Conservation (phyloP, 1,284 basidiomycete species). For the Quambalaria eucalypti region DNA sequence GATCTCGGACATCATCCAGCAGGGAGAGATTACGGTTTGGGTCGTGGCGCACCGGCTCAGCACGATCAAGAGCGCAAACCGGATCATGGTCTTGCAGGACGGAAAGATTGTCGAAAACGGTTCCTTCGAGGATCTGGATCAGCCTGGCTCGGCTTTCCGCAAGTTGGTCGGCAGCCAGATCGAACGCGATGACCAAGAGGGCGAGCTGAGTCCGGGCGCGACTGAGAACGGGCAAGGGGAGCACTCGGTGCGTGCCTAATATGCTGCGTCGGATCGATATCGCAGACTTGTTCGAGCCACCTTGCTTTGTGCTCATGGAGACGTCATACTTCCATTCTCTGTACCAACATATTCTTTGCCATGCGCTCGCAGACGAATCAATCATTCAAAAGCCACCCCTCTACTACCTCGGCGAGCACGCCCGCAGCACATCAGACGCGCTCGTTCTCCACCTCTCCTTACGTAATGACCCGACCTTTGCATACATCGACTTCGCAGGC, state of each 20-base stretch:
- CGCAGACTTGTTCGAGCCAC: too few relatives aligned
- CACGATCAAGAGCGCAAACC: conserved; percentile 50
- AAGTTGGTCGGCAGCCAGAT: conserved; percentile 41
- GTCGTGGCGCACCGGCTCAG: conserved; percentile 52
- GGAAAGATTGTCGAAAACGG: conserved; percentile 51
- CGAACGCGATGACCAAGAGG: conserved; percentile 8
- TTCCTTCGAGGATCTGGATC: conserved; percentile 49
- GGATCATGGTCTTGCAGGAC: conserved; percentile 51
- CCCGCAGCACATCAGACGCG: too few relatives aligned
- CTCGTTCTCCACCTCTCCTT: too few relatives aligned
- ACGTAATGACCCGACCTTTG: too few relatives aligned
- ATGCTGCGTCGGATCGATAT: too few relatives aligned
- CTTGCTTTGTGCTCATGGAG: too few relatives aligned
- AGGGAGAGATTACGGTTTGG: conserved; percentile 52
- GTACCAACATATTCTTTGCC: too few relatives aligned
- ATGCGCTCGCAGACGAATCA: too few relatives aligned
- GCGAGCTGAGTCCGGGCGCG: conserved; percentile 1
- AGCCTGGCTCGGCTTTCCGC: conserved; percentile 33
- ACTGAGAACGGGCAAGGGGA: conserved; percentile 4
- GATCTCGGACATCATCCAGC: conserved; percentile 48
- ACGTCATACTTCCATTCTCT: too few relatives aligned
- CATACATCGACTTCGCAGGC: too few relatives aligned
- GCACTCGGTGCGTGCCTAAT: not conserved
- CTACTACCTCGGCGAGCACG: too few relatives aligned
- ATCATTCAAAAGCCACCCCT: too few relatives aligned